phyloP scores from a whole-genome alignment of 768 basidiomycete species.

The Tulasnella sp. region DNA sequence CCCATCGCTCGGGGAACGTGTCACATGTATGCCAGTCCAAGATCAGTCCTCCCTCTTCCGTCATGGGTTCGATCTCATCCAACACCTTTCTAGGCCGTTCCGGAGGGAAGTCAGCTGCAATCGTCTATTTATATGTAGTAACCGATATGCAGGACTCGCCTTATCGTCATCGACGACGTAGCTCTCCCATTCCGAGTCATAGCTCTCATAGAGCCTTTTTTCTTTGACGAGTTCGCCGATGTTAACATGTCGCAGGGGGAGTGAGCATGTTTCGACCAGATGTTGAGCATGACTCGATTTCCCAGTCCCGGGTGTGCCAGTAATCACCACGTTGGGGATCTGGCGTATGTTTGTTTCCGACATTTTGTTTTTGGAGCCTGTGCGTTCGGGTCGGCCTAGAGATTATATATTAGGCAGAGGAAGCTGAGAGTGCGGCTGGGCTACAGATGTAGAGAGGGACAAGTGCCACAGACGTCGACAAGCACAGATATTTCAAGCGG shows the following conservation, averaged over 20 bases:
- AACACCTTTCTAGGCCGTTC: constrained; percentile 59
- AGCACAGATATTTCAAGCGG: no score
- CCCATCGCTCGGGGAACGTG: constrained; percentile 90
- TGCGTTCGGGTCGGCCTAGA: neutral
- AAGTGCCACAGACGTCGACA: no score
- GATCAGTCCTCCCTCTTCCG: constrained; percentile 60
- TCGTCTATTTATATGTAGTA: neutral
- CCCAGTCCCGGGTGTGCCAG: constrained; percentile 64
- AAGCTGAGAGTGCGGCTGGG: no score
- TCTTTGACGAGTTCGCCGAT: constrained; percentile 85
- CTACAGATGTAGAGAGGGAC: no score
- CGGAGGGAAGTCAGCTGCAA: neutral
- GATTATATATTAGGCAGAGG: no score
- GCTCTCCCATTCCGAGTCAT: constrained; percentile 89
- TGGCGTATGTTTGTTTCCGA: neutral
- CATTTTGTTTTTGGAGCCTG: neutral
- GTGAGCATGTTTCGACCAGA: constrained; percentile 58
- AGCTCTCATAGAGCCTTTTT: constrained; percentile 66
- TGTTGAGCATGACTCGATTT: constrained; percentile 88
- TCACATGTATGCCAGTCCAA: constrained; percentile 96
- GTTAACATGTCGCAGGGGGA: constrained; percentile 72
- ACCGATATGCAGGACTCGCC: constrained; percentile 35
- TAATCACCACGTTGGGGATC: constrained; percentile 53
- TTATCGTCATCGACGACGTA: constrained; percentile 95
- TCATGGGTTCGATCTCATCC: constrained; percentile 73